Conservation (phyloP, 2,329 filamentous ascomycete genomes). For the Colletotrichum shisoi region DNA sequence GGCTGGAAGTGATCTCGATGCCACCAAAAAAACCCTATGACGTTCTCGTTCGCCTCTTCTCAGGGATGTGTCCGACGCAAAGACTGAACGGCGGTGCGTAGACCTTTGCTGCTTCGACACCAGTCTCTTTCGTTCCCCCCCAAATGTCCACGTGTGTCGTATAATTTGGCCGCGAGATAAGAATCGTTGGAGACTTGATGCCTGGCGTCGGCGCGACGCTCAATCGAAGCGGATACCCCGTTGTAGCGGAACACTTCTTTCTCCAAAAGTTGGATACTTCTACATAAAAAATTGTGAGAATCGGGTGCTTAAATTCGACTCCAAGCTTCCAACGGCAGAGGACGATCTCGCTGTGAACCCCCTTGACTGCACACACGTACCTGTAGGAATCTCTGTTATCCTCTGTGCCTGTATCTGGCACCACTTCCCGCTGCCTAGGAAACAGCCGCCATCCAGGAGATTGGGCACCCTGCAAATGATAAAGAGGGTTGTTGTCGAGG, state of each 20-base stretch:
- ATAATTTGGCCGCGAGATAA: constrained; percentile 6
- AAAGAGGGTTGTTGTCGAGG: constrained; percentile 45
- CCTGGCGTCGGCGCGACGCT: constrained; percentile 40
- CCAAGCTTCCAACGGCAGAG: background rate
- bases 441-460: constrained; percentile 40
- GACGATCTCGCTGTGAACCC: background rate
- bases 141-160: too few relatives aligned
- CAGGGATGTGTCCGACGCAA: constrained; percentile 39
- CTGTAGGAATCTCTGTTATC: constrained; percentile 44
- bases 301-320: constrained; percentile 49
- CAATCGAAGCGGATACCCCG: constrained; percentile 46
- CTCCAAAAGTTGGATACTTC: constrained; percentile 52
- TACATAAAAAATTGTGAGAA: constrained; percentile 52
- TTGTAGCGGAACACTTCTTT: constrained; percentile 41
- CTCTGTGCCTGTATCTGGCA: constrained; percentile 36
- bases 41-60: background rate
- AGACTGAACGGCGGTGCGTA: constrained; percentile 50
- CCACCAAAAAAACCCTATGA: background rate
- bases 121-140: too few relatives aligned
- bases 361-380: constrained; percentile 41
- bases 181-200: constrained; percentile 50
- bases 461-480: constrained; percentile 20
- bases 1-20: background rate
- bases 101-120: too few relatives aligned
- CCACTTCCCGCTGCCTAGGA: constrained; percentile 43